phyloP scores from a whole-genome alignment of 805 yeast genomes.

The Saturnispora sanitii region DNA sequence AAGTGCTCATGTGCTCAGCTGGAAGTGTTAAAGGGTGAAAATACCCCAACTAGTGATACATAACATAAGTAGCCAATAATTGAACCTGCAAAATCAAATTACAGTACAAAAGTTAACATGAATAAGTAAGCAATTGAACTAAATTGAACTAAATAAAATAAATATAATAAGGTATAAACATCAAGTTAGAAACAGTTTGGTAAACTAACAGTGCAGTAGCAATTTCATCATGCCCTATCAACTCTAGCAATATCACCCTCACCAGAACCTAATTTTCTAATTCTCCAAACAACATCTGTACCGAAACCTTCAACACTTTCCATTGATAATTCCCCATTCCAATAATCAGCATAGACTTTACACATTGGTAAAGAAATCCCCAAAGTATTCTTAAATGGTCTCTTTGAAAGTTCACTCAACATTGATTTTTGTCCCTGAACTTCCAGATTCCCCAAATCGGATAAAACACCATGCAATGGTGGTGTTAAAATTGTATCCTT shows the following conservation, averaged over 20 bases:
- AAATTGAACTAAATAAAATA: too few relatives aligned
- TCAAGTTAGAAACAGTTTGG: too few relatives aligned
- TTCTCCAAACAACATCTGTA: slow-evolving; percentile 71
- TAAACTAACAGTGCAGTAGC: too few relatives aligned
- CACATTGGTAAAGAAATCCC: slow-evolving; percentile 93
- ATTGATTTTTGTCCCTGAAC: slow-evolving; percentile 35
- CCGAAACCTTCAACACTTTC: slow-evolving; percentile 87
- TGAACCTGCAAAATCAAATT: too few relatives aligned
- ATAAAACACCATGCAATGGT: slow-evolving; percentile 20
- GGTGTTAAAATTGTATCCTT: slow-evolving; percentile 4
- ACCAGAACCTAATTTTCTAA: slow-evolving; percentile 68
- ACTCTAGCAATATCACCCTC: slow-evolving; percentile 50
- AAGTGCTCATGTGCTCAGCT: background rate
- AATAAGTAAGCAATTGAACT: too few relatives aligned
- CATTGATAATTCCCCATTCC: slow-evolving; percentile 87
- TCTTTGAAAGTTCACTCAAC: slow-evolving; percentile 50
- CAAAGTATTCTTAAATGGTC: slow-evolving; percentile 65
- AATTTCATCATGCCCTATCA: slow-evolving; percentile 50
- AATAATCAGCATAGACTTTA: slow-evolving; percentile 86
- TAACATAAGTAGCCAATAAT: too few relatives aligned
- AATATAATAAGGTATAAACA: too few relatives aligned
- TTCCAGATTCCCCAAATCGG: slow-evolving; percentile 26
- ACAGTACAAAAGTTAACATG: too few relatives aligned
- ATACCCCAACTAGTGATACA: too few relatives aligned
- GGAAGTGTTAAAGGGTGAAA: background rate